A percentile compares a stretch with the other conserved stretches of the same genome.
Evolutionary conservation across 257 asterid genomes (phyloP).

Genomic region (Dorcoceras hygrometricum): DNA sequence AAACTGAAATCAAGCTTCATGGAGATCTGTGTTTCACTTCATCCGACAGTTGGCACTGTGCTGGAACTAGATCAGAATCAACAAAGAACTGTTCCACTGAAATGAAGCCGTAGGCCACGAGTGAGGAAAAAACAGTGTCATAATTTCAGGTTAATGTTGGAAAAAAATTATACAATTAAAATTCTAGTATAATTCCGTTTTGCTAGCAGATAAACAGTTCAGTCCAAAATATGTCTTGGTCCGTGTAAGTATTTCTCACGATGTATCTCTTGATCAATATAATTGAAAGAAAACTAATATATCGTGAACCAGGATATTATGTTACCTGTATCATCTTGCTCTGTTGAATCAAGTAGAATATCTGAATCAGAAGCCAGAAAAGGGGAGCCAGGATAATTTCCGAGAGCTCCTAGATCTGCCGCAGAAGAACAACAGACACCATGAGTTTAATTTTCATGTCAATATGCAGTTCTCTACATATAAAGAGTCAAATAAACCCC

Average conservation of each 20-base stretch:
- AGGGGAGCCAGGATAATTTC: constrained; percentile 68
- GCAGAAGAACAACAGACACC: constrained; percentile 9
- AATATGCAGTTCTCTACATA: not conserved
- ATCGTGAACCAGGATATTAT: not conserved
- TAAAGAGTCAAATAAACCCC: not conserved
- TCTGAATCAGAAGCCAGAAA: constrained; percentile 77
- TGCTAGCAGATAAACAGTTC: not conserved
- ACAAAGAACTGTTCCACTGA: constrained; percentile 72
- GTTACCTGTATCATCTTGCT: constrained; percentile 60
- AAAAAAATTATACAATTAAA: not conserved
- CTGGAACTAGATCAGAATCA: constrained; percentile 55
- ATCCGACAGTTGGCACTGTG: constrained; percentile 50
- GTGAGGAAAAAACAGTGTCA: constrained; percentile 2
- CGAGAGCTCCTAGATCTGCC: constrained; percentile 75
- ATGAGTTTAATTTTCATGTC: not conserved
- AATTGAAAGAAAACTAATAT: not conserved
- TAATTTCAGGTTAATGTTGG: not conserved
- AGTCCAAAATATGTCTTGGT: not conserved
- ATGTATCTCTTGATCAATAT: not conserved
- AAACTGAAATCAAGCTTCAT: not conserved
- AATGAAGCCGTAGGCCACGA: constrained; percentile 20
- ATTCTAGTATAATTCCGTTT: not conserved
- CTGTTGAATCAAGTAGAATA: constrained; percentile 66
- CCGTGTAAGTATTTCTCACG: not conserved
- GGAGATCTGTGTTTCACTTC: constrained; percentile 35